Evolutionary conservation across 805 yeast species (phyloP).

Genomic region (Tetrapisispora taiwanensis): DNA sequence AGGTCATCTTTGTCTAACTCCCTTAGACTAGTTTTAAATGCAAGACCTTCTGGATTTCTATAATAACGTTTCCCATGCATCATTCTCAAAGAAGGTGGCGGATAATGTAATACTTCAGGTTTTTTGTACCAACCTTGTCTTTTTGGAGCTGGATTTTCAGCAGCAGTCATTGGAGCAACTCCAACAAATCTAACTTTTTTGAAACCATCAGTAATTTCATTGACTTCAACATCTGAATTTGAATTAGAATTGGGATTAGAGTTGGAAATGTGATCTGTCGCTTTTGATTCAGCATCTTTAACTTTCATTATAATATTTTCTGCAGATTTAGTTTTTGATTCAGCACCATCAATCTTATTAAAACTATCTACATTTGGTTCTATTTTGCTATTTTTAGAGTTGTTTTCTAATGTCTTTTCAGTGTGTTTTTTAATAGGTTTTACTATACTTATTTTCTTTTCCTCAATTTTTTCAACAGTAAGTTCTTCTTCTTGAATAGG

Average conservation of each 20-base stretch:
- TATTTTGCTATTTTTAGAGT: too few relatives aligned
- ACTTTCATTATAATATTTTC: too few relatives aligned
- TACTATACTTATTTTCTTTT: neutral
- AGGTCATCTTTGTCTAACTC: conserved; percentile 10
- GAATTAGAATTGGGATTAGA: too few relatives aligned
- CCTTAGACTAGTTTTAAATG: conserved; percentile 24
- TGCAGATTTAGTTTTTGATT: too few relatives aligned
- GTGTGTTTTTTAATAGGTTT: neutral
- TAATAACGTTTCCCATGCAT: conserved; percentile 9
- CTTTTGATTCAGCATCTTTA: too few relatives aligned
- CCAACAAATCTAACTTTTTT: conserved; percentile 29
- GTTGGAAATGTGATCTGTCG: too few relatives aligned
- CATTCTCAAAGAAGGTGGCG: conserved; percentile 15
- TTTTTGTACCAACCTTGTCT: conserved; percentile 31
- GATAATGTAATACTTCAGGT: conserved; percentile 28
- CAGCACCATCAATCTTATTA: too few relatives aligned
- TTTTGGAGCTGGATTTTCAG: conserved; percentile 25
- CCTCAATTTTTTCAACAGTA: neutral
- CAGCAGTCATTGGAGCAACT: conserved; percentile 27
- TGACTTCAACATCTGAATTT: neutral
- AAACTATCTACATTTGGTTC: too few relatives aligned
- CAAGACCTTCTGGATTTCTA: conserved; percentile 27
- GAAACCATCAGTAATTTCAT: neutral
- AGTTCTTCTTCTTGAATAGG: neutral
- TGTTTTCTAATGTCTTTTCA: neutral